phyloP scores from a whole-genome alignment of 768 basidiomycete genomes.

The Mycena haematopus region DNA sequence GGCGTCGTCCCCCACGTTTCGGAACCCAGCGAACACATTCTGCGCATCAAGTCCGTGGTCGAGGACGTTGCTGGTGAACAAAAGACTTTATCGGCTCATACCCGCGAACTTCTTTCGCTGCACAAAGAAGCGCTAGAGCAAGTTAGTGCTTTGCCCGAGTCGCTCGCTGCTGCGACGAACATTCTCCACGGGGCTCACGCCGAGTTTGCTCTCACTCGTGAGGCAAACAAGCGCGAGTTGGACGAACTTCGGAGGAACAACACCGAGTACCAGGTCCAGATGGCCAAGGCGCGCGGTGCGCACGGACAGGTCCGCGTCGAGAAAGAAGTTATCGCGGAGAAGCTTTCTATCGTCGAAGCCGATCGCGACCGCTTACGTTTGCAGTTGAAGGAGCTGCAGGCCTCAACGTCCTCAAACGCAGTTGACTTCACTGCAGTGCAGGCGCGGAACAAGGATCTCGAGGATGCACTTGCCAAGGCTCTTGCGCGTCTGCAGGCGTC shows the following conservation, averaged over 20 bases:
- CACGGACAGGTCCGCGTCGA: constrained; percentile 83
- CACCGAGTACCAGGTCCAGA: constrained; percentile 71
- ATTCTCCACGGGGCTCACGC: constrained; percentile 66
- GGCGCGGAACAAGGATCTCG: constrained; percentile 63
- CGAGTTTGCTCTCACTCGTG: constrained; percentile 64
- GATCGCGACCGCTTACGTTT: constrained; percentile 68
- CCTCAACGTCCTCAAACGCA: constrained; percentile 46
- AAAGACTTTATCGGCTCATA: constrained; percentile 52
- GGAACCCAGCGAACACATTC: constrained; percentile 43
- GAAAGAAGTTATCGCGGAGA: constrained; percentile 75
- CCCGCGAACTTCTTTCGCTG: constrained; percentile 54
- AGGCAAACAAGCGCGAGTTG: constrained; percentile 64
- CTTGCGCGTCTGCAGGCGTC: constrained; percentile 73
- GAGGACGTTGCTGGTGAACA: constrained; percentile 59
- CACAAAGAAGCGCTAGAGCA: constrained; percentile 61
- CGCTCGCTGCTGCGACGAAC: constrained; percentile 57
- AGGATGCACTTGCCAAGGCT: constrained; percentile 77
- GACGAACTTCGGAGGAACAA: constrained; percentile 75
- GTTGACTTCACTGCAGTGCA: constrained; percentile 55
- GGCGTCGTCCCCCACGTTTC: constrained; percentile 30
- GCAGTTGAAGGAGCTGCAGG: constrained; percentile 63
- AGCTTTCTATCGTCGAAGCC: constrained; percentile 60
- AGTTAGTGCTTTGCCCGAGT: constrained; percentile 64
- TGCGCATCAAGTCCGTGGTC: constrained; percentile 55
- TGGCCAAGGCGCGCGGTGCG: constrained; percentile 77